phyloP scores from a whole-genome alignment of 2,329 filamentous ascomycete species.

The Claviceps digitariae region DNA sequence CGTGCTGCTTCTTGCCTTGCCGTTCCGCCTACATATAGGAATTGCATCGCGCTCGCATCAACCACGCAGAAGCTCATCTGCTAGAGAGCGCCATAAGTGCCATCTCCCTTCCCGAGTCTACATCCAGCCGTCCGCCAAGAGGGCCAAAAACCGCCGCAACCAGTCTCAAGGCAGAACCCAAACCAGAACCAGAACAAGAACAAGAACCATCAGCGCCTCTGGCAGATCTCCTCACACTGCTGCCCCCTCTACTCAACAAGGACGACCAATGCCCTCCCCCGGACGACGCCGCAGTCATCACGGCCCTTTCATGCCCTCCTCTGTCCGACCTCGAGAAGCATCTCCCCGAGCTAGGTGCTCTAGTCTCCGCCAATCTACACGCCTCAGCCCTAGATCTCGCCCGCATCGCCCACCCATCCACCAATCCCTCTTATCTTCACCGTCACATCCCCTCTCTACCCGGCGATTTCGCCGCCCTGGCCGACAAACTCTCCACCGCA shows the following conservation, averaged over 20 bases:
- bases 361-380: conserved; percentile 37
- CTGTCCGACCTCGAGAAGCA: conserved; percentile 33
- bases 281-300: conserved; percentile 20
- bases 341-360: conserved; percentile 31
- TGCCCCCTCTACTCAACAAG: conserved; percentile 33
- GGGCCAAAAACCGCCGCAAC: not conserved
- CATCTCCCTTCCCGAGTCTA: conserved; percentile 20
- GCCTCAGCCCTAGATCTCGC: conserved; percentile 33
- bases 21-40: conserved; percentile 22
- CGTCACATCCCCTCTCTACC: conserved; percentile 39
- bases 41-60: conserved; percentile 33
- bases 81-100: conserved; percentile 36
- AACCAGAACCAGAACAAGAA: not conserved
- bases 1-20: not conserved
- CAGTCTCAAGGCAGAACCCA: not conserved
- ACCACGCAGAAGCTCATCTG: conserved; percentile 35
- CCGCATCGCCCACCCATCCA: conserved; percentile 33
- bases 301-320: conserved; percentile 37
- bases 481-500: conserved; percentile 16
- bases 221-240: conserved; percentile 39
- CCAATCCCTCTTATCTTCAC: conserved; percentile 44
- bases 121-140: conserved; percentile 6
- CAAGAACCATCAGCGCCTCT: conserved; percentile 27
- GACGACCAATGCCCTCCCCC: conserved; percentile 21
- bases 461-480: conserved; percentile 23